phyloP scores from a whole-genome alignment of 2,329 filamentous ascomycete species.

The Botryotinia narcissicola region DNA sequence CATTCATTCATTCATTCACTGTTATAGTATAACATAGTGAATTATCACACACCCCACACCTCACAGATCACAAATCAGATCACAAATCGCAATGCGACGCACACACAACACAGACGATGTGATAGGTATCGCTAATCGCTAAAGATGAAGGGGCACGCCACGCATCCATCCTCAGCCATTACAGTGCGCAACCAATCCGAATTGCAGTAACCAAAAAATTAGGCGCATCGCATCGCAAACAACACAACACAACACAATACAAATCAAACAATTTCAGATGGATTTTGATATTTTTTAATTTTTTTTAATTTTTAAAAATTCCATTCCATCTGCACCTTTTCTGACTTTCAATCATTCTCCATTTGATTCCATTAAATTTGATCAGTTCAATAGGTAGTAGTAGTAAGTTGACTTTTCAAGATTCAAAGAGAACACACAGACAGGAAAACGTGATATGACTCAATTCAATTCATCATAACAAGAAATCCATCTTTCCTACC shows the following conservation, averaged over 20 bases:
- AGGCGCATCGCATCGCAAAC: background rate
- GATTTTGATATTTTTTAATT: background rate
- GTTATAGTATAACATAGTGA: too few relatives aligned
- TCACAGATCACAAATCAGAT: too few relatives aligned
- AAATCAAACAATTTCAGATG: background rate
- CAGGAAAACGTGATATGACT: background rate
- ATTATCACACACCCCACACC: too few relatives aligned
- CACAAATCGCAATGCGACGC: background rate
- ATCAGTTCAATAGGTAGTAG: background rate
- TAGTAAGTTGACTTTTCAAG: background rate
- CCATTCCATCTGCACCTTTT: background rate
- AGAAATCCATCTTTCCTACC: background rate
- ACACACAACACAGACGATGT: too few relatives aligned
- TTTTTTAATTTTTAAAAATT: background rate
- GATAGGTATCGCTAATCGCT: background rate
- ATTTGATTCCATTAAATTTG: background rate
- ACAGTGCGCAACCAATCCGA: too few relatives aligned
- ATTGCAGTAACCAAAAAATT: too few relatives aligned
- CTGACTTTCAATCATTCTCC: background rate
- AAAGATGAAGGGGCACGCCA: constrained; percentile 2
- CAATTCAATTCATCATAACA: constrained; percentile 11
- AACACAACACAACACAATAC: background rate
- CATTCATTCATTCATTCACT: too few relatives aligned
- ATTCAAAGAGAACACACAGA: background rate
- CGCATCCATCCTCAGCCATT: too few relatives aligned